Base-by-base conservation (phyloP, 1,284 basidiomycete genomes). In the Leccinum angustisporum region DNA sequence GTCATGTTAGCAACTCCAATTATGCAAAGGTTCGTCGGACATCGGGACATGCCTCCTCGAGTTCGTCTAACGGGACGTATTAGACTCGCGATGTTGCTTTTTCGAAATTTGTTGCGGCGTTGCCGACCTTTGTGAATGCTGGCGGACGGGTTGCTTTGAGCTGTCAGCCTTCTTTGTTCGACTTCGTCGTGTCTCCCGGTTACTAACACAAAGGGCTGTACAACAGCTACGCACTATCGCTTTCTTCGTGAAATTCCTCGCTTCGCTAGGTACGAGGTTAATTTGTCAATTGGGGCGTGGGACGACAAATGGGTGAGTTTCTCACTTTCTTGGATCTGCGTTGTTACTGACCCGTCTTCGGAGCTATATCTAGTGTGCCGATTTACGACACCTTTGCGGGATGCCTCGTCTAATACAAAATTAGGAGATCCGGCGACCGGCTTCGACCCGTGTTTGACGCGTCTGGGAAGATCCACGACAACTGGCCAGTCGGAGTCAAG, bases 191-290 rank as follows among this genome's bases (percentile, higher is more conserved):
- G n/a, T 48, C 4, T 25, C 4, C 6, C 16, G 31, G 16, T 36
- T 8, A n/a, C 61, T 52, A 3, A 63, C 5, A n/a, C 21, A 25
- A 25, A 18, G 21, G 4, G 13, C 2, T 5, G 36, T 21, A 5
- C 9, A 48, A 14, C 61, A 87, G 90, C 82, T 1, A 87, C 88
- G 0, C 85, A 92, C 72, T 92, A 84, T 68, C 78, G 82, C 61
- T 94, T 90, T 75, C 76, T 92, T 52, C 84, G 83, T 48, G 92
- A 94, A 77, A 92, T 94, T 54, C 91, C 92, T 0, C 86, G 92
- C 54, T 79, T 90, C 27, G 70, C 83, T 2, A 72, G 74, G 16
- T 94, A 92, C 68, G 85, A 91, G 72, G 83, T 94, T 46, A 81
- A 87, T 57, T 72, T 85, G 16, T 80, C 75, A 40, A 75, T 90